phyloP scores from a whole-genome alignment of 345 rosid species.

The Diplotaxis tenuifolia region DNA sequence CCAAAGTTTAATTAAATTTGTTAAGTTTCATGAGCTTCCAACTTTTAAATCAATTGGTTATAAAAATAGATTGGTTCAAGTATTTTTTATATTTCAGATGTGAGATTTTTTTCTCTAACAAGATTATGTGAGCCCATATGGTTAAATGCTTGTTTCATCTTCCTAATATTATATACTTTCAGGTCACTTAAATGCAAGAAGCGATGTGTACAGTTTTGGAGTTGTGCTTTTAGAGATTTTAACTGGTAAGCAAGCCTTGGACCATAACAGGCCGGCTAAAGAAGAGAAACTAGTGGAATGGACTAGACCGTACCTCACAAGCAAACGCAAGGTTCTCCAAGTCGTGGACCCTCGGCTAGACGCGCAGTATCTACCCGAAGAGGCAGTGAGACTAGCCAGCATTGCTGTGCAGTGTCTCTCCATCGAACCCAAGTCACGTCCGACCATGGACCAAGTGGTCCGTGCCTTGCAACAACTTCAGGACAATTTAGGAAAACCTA shows the following conservation, averaged over 20 bases:
- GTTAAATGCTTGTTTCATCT: not conserved
- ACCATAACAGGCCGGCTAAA: conserved; percentile 73
- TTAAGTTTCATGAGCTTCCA: too few relatives aligned
- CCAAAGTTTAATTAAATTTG: not conserved
- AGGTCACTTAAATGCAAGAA: conserved; percentile 78
- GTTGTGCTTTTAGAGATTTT: conserved; percentile 90
- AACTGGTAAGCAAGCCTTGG: conserved; percentile 72
- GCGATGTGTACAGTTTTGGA: conserved; percentile 90
- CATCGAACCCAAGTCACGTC: conserved; percentile 65
- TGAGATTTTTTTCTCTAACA: not conserved
- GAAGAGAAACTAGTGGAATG: conserved; percentile 85
- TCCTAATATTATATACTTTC: not conserved
- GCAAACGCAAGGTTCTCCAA: conserved; percentile 73
- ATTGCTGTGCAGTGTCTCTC: conserved; percentile 77
- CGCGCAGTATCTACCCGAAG: conserved; percentile 51
- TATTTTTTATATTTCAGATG: too few relatives aligned
- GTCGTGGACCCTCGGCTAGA: conserved; percentile 67
- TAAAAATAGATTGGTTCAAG: too few relatives aligned
- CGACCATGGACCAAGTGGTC: conserved; percentile 75
- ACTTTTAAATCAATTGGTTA: too few relatives aligned
- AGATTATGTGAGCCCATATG: not conserved
- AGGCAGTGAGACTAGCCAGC: conserved; percentile 50
- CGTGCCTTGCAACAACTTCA: conserved; percentile 58
- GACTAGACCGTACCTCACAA: conserved; percentile 77
- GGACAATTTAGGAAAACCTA: conserved; percentile 41